Evolutionary conservation across 805 yeast genomes (phyloP), one percentile per base, ranked within the genome.

Genomic region (Starmerella vitae): DNA sequence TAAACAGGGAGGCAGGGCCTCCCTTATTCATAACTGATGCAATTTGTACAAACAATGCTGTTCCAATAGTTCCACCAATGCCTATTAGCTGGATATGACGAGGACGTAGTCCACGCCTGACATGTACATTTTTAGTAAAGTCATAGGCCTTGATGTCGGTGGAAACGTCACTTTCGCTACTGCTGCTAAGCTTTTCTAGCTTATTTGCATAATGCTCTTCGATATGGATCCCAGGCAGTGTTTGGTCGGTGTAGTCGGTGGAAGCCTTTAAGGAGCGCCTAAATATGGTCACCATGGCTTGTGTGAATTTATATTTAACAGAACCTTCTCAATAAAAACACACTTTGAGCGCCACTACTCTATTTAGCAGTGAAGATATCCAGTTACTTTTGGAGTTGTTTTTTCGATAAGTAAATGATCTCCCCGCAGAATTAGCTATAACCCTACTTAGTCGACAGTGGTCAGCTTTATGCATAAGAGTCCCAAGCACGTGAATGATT

Each of bases 1-100:
- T 53, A n/a, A 82, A 58, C 33, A 81, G 60, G 33, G 71, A 72
- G 5, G 72, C 78, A 0, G 88, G 78, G 1, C 93, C 93, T 36
- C 80, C 85, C 32, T 67, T 64, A 22, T 68, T 63, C 22, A 82
- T 59, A 1, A 74, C 79, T 34, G 65, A 42, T 2, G 53, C 57
- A 15, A 50, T 45, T 36, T 46, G 52, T 9, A 53, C 53, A 33
- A 50, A 47, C 20, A 47, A 41, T 5, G 46, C 51, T 3, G 54
- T 52, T 24, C 54, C 54, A 17, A 52, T 52, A 5, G 55, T 47
- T 14, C 58, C 48, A 4, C 55, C 51, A 39, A 50, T 46, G 29
- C 51, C 56, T 19, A 52, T 49, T 9, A 50, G 51, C 39, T 52
- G 52, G 31, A 54, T 48, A 60, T 84, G 94, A 42, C 93, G 64